Base-by-base conservation (phyloP, 2,329 filamentous ascomycete species). In the Aspergillus luchuensis region DNA sequence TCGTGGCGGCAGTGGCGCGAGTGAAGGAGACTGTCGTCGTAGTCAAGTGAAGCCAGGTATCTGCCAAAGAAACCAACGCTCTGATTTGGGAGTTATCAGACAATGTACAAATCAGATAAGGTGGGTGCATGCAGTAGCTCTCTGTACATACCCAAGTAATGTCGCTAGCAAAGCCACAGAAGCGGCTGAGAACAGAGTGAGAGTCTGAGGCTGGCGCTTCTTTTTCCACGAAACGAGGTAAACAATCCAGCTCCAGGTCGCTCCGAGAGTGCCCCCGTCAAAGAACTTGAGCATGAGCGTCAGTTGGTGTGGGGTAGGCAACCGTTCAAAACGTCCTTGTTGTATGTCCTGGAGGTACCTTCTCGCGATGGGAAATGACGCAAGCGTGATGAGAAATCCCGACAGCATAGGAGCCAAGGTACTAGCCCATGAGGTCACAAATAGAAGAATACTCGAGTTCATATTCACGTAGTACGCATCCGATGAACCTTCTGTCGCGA, bases 41-140 rank as follows among this genome's bases (percentile, higher is more conserved):
- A n/a, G 63, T 63, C 21, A 71, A 41, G 52, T 71, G 67, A 38
- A 71, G 64, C 69, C 69, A 71, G 6, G 67, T 70, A 54, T 70
- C 68, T 10, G 63, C 66, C n/a, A 57, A 53, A 13, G 66, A 60
- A 19, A 70, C 60, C 8, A 65, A 50, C 23, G 61, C 21, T 21
- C 67, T 68, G 33, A 17, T 43, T 13, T 4, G 33, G 2, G 11
- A 13, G 0, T 1, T 8, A 23, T 13, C 39, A 28, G 4, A 54
- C n/a, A 10, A 11, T 3, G 41, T 19, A 45, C 11, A 21, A 1
- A 3, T 5, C 3, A 45, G 0, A 13, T 15, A 0, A 45, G n/a
- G n/a, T 45, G 17, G 33, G 33, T 13, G 10, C 33, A 1, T 13
- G 33, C 11, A 5, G 0, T 13, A 36, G 33, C 5, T 13, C 11